Evolutionary conservation across 2,329 filamentous ascomycete species (phyloP).

Genomic region (Venturia effusa): DNA sequence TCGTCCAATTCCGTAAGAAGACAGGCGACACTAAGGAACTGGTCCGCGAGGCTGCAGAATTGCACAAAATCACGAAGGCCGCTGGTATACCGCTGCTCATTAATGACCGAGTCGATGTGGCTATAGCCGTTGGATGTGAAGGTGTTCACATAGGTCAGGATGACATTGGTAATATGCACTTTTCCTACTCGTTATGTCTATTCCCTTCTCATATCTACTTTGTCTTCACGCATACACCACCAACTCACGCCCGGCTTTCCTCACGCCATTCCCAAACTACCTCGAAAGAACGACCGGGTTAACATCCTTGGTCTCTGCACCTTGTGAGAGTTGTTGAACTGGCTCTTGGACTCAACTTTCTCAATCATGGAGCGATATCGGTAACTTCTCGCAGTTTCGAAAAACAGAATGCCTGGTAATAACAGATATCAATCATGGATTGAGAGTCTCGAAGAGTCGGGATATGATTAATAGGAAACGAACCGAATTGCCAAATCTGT

Average conservation of each 20-base stretch:
- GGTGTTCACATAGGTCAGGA: conserved; percentile 94
- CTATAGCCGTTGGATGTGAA: conserved; percentile 73
- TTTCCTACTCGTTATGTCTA: background rate
- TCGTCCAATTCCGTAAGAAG: conserved; percentile 91
- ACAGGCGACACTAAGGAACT: conserved; percentile 61
- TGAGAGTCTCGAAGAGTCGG: no score
- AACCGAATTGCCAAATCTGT: no score
- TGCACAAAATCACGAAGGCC: conserved; percentile 60
- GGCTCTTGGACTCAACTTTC: background rate
- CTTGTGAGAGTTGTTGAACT: background rate
- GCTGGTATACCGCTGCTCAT: conserved; percentile 72
- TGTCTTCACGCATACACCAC: no score
- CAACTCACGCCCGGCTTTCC: no score
- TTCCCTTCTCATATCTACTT: no score
- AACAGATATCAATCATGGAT: no score
- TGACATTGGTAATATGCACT: conserved; percentile 56
- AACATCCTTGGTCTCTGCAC: no score
- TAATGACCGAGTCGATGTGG: conserved; percentile 88
- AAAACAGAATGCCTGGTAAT: no score
- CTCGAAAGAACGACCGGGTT: no score
- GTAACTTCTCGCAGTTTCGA: no score
- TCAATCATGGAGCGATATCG: background rate
- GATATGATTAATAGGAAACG: no score
- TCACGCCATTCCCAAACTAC: no score
- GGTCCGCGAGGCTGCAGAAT: conserved; percentile 55